Evolutionary conservation across 176 grass and related monocot genomes (phyloP).

Genomic region (Oryza rufipogon): DNA sequence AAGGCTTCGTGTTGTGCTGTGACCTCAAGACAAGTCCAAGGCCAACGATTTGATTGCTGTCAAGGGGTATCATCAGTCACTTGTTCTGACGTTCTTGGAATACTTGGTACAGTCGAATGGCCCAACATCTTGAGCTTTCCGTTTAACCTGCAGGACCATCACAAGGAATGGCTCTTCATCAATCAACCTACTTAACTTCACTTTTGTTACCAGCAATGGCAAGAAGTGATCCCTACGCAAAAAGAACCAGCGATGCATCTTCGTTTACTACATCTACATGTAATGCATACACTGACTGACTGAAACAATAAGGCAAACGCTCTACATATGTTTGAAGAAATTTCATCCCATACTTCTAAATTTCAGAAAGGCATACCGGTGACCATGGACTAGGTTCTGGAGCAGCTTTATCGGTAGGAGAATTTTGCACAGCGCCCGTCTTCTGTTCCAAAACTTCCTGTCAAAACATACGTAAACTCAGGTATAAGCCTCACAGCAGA

Average conservation of each 20-base stretch:
- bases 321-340: no score
- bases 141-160: neutral
- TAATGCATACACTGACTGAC: no score
- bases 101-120: no score
- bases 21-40: no score
- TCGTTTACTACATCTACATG: no score
- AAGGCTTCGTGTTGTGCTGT: no score
- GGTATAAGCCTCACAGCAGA: neutral
- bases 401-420: slow-evolving; percentile 65
- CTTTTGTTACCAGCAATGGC: neutral
- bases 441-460: slow-evolving; percentile 89
- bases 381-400: slow-evolving; percentile 88
- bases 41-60: no score
- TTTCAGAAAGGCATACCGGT: slow-evolving; percentile 35
- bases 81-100: no score
- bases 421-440: slow-evolving; percentile 89
- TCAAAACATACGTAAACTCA: slow-evolving; percentile 24
- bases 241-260: neutral
- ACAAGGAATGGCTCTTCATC: neutral
- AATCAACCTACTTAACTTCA: neutral
- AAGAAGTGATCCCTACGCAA: neutral
- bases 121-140: no score
- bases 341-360: no score
- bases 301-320: no score
- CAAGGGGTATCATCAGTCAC: neutral